Evolutionary conservation across 768 basidiomycete genomes (phyloP), one percentile per base, ranked within the genome.

Genomic region (Podaxis sp.): DNA sequence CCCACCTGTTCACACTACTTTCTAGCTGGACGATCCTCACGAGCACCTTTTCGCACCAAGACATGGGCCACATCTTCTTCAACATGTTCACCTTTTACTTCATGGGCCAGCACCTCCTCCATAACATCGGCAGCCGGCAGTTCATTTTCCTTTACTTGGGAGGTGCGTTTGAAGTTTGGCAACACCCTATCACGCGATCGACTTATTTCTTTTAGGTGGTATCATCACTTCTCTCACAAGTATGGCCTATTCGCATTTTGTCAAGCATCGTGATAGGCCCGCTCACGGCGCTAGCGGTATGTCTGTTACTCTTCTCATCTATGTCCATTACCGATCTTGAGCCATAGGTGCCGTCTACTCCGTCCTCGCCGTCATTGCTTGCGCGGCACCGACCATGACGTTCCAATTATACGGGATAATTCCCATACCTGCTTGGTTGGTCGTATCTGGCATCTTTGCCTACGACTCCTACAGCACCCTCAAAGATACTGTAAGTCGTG

Each of bases 21-120:
- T 56, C n/a, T 59, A 94, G 92, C 70, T 93, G 90, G 90, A 92
- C 90, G 0, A 76, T 87, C 26, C 66, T 92, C 9, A 90, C 92
- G 0, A 77, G 84, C 17, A 80, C 79, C 63, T 94, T 95, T 77
- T 91, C 90, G 3, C 91, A 93, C 68, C 72, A 80, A 66, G 78
- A 81, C 30, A 42, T 79, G n/a, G 65, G 70, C 0, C 92, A 93
- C 69, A 82, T 90, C 3, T 65, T 91, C n/a, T 80, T 92, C 72
- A 93, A 93, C 68, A 85, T 84, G n/a, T 82, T 92, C 69, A 86
- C 88, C 0, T 91, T 85, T 74, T 92, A 80, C 73, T 93, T 90
- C 76, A 85, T 93, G 82, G 89, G 87, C 0, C 84, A 80, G 1
- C 74, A 84, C 2, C 85, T 90, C 52, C 78, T 93, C 28, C 68